Evolutionary conservation across 2,329 filamentous ascomycete species (phyloP).

Genomic region (Tympanopsis confertula): DNA sequence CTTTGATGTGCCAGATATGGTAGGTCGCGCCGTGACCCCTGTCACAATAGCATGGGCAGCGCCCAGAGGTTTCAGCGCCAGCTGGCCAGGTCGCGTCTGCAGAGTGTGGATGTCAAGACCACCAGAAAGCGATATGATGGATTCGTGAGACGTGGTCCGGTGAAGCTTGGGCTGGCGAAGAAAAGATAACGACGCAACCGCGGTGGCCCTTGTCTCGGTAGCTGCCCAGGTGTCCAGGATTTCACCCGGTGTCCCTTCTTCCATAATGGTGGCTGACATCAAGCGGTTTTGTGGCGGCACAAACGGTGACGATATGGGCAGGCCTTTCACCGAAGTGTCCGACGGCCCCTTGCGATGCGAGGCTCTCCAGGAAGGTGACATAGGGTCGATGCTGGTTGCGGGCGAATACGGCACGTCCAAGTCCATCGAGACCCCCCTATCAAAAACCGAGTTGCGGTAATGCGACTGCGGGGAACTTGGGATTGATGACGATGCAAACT

Average conservation of each 20-base stretch:
- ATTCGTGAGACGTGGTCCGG: conserved; percentile 70
- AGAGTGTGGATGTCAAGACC: conserved; percentile 85
- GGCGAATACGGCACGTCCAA: conserved; percentile 72
- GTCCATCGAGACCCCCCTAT: conserved; percentile 51
- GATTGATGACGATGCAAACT: conserved; percentile 59
- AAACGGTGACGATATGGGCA: conserved; percentile 23
- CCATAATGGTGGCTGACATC: conserved; percentile 18
- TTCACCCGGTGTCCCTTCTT: too few species aligned
- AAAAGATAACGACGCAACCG: conserved; percentile 9
- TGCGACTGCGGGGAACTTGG: conserved; percentile 73
- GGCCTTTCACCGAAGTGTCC: conserved; percentile 39
- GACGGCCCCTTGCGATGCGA: conserved; percentile 43
- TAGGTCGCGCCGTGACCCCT: conserved; percentile 46
- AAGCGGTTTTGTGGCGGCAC: conserved; percentile 12
- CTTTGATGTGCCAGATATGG: conserved; percentile 31
- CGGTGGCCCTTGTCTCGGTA: neutral
- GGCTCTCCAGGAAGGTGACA: conserved; percentile 44
- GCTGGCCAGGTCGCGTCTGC: conserved; percentile 63
- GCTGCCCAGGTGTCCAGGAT: conserved; percentile 11
- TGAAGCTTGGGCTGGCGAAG: conserved; percentile 36
- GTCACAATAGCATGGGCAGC: conserved; percentile 42
- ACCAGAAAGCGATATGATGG: conserved; percentile 73
- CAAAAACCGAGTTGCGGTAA: conserved; percentile 67
- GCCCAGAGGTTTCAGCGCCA: conserved; percentile 44
- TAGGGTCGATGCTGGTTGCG: conserved; percentile 61